Evolutionary conservation across 495 filamentous ascomycete genomes (phyloP).

Genomic region (Lentithecium fluviatile): DNA sequence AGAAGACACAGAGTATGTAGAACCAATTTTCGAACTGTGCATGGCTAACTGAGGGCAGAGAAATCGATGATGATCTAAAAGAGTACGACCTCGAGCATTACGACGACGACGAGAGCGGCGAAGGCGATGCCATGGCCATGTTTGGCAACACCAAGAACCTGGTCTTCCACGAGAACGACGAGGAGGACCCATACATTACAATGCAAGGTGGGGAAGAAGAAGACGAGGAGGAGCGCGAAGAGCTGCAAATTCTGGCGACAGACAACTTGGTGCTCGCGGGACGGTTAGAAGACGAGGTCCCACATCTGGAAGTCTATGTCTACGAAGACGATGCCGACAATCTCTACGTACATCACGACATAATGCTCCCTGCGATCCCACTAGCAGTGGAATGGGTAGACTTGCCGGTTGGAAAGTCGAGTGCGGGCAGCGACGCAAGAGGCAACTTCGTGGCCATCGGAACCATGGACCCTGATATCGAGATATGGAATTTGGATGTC

Average conservation of each 20-base stretch:
- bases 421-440: constrained; percentile 44
- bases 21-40: not conserved
- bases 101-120: constrained; percentile 69
- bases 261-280: constrained; percentile 91
- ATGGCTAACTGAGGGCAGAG: constrained; percentile 35
- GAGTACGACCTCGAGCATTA: constrained; percentile 97
- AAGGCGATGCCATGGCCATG: constrained; percentile 74
- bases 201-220: constrained; percentile 76
- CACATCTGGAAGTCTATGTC: constrained; percentile 94
- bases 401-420: constrained; percentile 72
- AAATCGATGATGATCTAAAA: constrained; percentile 82
- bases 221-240: constrained; percentile 85
- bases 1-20: constrained; percentile 25
- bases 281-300: constrained; percentile 94
- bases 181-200: constrained; percentile 94
- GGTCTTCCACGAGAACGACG: constrained; percentile 88
- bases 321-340: constrained; percentile 94
- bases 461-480: constrained; percentile 97
- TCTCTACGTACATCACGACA: constrained; percentile 98
- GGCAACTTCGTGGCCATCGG: constrained; percentile 93
- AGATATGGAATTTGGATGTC: constrained; percentile 95
- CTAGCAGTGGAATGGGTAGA: constrained; percentile 95
- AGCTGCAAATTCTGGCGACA: constrained; percentile 85
- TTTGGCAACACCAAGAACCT: constrained; percentile 92
- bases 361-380: constrained; percentile 97